Conservation (phyloP, 371 early-diverging fungal genomes). For the Zopfochytrium polystomum region DNA sequence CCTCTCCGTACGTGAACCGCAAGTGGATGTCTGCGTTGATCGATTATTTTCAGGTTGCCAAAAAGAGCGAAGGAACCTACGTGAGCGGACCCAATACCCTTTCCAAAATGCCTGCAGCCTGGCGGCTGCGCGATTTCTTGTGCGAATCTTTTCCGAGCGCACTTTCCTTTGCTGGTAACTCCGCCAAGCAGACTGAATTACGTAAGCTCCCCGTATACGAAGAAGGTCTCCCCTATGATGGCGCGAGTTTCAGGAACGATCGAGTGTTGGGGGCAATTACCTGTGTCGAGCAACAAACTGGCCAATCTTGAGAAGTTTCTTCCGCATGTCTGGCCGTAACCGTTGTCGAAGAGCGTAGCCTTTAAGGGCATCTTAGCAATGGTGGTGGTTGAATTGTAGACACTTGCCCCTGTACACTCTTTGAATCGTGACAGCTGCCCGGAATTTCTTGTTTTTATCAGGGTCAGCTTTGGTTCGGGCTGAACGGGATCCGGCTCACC, state of each 20-base stretch:
- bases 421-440: conserved; percentile 47
- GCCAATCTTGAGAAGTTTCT: conserved; percentile 40
- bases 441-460: conserved; percentile 25
- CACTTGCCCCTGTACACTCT: conserved; percentile 40
- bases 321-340: conserved; percentile 46
- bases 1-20: conserved; percentile 54
- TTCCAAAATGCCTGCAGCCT: conserved; percentile 54
- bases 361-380: background rate
- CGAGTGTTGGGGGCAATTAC: conserved; percentile 13
- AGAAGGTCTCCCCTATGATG: conserved; percentile 34
- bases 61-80: conserved; percentile 29
- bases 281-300: conserved; percentile 37
- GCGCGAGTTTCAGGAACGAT: background rate
- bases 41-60: background rate
- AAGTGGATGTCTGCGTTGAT: conserved; percentile 42
- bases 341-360: conserved; percentile 45
- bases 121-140: conserved; percentile 48
- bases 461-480: background rate
- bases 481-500: background rate
- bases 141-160: conserved; percentile 45
- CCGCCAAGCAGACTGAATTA: conserved; percentile 48
- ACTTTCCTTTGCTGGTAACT: conserved; percentile 34
- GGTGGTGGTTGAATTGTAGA: background rate
- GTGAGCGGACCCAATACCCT: conserved; percentile 54
- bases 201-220: conserved; percentile 43